Base-by-base conservation (phyloP, 2,329 filamentous ascomycete species). In the Phaeosphaeria sp. region DNA sequence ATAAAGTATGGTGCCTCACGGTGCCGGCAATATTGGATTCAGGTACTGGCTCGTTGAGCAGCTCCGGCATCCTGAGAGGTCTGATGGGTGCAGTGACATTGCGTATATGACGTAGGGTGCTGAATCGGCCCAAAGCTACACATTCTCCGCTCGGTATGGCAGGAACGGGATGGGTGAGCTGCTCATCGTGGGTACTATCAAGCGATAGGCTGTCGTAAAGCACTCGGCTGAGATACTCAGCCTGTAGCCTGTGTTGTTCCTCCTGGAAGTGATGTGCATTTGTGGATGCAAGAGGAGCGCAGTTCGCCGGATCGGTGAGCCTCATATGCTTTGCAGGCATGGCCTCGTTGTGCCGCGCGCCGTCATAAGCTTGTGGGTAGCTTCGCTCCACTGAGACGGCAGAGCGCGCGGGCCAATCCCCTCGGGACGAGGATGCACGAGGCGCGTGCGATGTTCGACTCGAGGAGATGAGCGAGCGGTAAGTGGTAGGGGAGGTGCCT, bases 141-240 rank as follows among this genome's bases (percentile, higher is more conserved):
- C 6, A 30, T 30, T 30, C 11, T 30, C 9, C 30, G 7, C 30
- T 27, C 30, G 30, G 30, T 15, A 15, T 36, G 6, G 30, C 30
- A 36, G 30, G 6, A 11, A 36, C 30, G 11, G 30, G 9, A 36
- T 36, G 30, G 30, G 11, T 13, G 3, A 15, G 7, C 30, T 15
- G 30, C 30, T 36, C 30, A 15, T 36, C 11, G 33, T 13, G 41
- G 22, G 39, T 15, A 36, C 13, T 15, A 44, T 27, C 9, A 20
- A 42, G 33, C 6, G 56, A 41, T 15, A 59, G 53, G 22, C 57
- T 58, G 23, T 63, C 63, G 33, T 71, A 68, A 4, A 73, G 59
- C 23, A 72, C 63, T n/a, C 56, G 60, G 43, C 66, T 71, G 52
- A 71, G 46, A 49, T 69, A 55, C 52, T 72, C 71, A 21, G 61